These are phyloP conservation scores for Mycena polygramma DNA, from an alignment of 768 basidiomycete species.

Conservation along the genomic window DNA sequence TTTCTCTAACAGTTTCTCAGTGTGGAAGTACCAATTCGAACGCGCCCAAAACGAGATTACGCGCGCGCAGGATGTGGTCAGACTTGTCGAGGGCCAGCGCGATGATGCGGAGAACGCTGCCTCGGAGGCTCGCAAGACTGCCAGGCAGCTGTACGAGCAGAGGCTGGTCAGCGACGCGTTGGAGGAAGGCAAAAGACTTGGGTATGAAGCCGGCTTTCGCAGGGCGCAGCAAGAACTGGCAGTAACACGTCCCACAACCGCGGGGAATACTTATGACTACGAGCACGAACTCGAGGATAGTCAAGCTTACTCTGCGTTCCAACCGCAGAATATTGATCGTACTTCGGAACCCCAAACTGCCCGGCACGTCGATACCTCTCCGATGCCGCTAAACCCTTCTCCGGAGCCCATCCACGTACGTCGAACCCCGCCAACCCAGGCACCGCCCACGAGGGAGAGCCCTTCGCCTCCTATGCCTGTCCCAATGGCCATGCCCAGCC, in stretches of 20 bases:
- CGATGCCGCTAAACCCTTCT: slow-evolving; percentile 13
- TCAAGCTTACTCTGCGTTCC: background rate
- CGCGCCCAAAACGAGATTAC: slow-evolving; percentile 57
- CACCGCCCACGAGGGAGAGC: background rate
- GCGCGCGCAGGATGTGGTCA: slow-evolving; percentile 56
- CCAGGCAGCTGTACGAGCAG: slow-evolving; percentile 54
- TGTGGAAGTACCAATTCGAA: slow-evolving; percentile 59
- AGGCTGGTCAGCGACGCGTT: slow-evolving; percentile 53
- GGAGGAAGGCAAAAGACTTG: slow-evolving; percentile 57
- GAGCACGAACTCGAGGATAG: slow-evolving; percentile 28
- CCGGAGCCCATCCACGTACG: slow-evolving; percentile 17
- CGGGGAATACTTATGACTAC: slow-evolving; percentile 12
- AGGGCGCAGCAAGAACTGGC: slow-evolving; percentile 37
- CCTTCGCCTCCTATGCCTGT: slow-evolving; percentile 25
- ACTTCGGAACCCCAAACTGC: background rate
- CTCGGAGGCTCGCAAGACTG: slow-evolving; percentile 51
- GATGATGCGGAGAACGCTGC: slow-evolving; percentile 59
- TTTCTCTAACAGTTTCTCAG: too few relatives aligned
- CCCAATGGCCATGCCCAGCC: slow-evolving; percentile 25
- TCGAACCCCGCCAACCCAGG: slow-evolving; percentile 3
- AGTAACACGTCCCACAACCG: background rate
- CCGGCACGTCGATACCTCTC: slow-evolving; percentile 16
- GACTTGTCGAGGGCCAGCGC: slow-evolving; percentile 53
- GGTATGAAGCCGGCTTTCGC: slow-evolving; percentile 57
- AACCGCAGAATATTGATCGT: slow-evolving; percentile 2